Base-by-base conservation (phyloP, 1,284 basidiomycete genomes). In the Trametes polyzona region DNA sequence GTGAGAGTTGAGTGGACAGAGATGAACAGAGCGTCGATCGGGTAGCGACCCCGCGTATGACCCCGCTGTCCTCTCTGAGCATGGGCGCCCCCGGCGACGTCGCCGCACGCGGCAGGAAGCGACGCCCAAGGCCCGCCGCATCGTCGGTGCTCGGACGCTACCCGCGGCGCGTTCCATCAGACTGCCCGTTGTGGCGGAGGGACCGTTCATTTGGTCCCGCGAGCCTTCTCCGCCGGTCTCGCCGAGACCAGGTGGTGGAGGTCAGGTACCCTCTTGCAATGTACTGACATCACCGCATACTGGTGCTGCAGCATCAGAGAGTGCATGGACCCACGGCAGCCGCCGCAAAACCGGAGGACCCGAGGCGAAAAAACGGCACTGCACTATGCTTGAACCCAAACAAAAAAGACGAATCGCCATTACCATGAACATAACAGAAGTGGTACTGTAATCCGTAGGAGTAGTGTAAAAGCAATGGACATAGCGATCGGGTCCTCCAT, bases 391-490 rank as follows among this genome's bases (percentile, higher is more conserved):
- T 24, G 39, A 40, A 19, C 35, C 32, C 24, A 40, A 44, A 36
- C 26, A 33, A 43, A 26, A 14, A 26, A 36, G 21, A 24, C 19
- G 29, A 32, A 53, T 44, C 27, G 36, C 30, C 29, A 54, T 55
- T 57, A 60, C 37, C 47, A 33, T 24, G 51, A 53, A 23, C 51
- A 52, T 57, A 56, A 10, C 47, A 44, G 51, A 52, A 44, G 30
- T 39, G 41, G 39, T 53, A 40, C 30, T 42, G 41, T 42, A 42
- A 54, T 58, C 56, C 55, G 48, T 48, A 37, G 40, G 24, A 39
- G 37, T 37, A 37, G 46, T 49, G 46, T 21, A 36, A 52, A 37
- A 56, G 51, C 29, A 47, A 19, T 57, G 23, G 43, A 42, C 23
- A 17, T 16, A 48, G 19, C 19, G 19, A 14, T 43, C 39, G 12